Conservation (phyloP, 2,329 filamentous ascomycete genomes). For the Calonectria hongkongensis region DNA sequence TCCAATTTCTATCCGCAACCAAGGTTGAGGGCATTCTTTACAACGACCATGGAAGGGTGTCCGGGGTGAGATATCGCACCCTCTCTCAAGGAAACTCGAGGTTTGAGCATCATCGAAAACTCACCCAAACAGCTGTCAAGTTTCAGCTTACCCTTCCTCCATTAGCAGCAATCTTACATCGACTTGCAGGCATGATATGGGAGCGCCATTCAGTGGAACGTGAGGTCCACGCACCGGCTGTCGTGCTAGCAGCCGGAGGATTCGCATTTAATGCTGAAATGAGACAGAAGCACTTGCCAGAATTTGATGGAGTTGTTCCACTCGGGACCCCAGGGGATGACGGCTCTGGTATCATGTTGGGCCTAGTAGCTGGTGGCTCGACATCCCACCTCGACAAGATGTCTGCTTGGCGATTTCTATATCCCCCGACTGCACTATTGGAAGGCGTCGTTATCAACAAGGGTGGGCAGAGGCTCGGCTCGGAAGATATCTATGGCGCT, state of each 20-base stretch:
- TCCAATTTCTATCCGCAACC: not conserved
- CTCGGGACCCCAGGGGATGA: conserved; percentile 6
- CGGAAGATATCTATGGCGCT: not conserved
- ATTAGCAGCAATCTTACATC: not conserved
- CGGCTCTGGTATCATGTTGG: not conserved
- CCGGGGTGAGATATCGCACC: not conserved
- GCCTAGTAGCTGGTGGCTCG: not conserved
- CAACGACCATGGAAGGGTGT: not conserved
- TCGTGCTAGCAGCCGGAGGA: not conserved
- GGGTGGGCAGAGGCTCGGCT: not conserved
- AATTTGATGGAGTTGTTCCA: not conserved
- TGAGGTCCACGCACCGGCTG: not conserved
- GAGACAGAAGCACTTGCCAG: conserved; percentile 1
- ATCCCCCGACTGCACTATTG: not conserved
- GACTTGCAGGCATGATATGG: not conserved
- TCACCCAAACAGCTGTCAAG: not conserved
- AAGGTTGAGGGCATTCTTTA: not conserved
- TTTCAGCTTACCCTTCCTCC: conserved; percentile 2
- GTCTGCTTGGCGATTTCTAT: not conserved
- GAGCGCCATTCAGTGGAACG: not conserved
- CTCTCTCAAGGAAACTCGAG: not conserved
- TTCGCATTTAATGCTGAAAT: conserved; percentile 12
- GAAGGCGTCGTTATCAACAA: not conserved
- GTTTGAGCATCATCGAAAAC: conserved; percentile 4
- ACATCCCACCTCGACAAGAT: conserved; percentile 1